A percentile compares a stretch with the other conserved stretches of the same genome.
phyloP scores from a whole-genome alignment of 1,139 yeast species.

The Suhomyces wounanorum region DNA sequence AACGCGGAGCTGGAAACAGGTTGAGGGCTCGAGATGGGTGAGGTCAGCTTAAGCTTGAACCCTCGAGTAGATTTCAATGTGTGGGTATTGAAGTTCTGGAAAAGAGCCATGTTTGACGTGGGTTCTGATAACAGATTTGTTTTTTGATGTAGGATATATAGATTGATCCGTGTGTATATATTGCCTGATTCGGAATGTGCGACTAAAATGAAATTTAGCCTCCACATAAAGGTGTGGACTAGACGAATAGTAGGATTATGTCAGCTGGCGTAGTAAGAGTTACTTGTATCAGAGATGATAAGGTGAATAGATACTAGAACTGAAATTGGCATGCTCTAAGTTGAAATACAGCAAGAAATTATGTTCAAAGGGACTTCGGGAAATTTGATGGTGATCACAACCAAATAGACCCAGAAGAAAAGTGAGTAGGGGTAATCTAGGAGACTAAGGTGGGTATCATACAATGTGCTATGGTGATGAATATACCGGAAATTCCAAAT shows the following conservation, averaged over 20 bases:
- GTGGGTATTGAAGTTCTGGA: slow-evolving; percentile 60
- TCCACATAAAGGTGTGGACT: not conserved
- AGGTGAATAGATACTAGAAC: no score
- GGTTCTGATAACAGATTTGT: not conserved
- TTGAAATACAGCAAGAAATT: no score
- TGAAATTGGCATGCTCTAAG: no score
- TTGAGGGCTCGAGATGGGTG: slow-evolving; percentile 48
- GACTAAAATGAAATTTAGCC: not conserved
- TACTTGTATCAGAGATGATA: no score
- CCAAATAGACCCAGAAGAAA: no score
- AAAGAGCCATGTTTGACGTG: slow-evolving; percentile 42
- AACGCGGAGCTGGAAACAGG: slow-evolving; percentile 37
- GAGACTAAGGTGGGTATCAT: no score
- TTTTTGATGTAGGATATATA: not conserved
- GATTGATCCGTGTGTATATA: slow-evolving; percentile 3
- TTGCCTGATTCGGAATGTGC: slow-evolving; percentile 9
- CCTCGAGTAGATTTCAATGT: slow-evolving; percentile 57
- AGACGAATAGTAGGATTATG: not conserved
- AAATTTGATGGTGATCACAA: no score
- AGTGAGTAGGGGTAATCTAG: no score
- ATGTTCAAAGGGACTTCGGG: no score
- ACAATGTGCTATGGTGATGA: no score
- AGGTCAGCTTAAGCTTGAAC: slow-evolving; percentile 46
- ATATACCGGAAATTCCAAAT: no score
- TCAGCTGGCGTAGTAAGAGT: not conserved